Evolutionary conservation across 352 stramenopile genomes (phyloP).

Genomic region (Phytophthora sojae): DNA sequence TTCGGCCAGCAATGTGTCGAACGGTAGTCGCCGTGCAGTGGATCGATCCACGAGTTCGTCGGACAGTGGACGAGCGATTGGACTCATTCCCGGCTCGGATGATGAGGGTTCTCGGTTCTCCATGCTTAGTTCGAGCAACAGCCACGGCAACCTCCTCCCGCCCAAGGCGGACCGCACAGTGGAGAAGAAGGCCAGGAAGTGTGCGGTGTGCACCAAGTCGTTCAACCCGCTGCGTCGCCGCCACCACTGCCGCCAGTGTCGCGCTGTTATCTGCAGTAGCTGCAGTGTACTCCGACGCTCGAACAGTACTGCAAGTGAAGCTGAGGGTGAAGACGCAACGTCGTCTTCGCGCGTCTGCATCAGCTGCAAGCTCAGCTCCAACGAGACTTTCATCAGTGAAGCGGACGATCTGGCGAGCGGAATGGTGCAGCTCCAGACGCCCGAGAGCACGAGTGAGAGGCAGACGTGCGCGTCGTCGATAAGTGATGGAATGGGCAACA

Average conservation of each 20-base stretch:
- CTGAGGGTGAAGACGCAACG: constrained; percentile 4
- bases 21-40: constrained; percentile 29
- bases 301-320: constrained; percentile 33
- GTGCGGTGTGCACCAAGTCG: constrained; percentile 78
- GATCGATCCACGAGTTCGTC: constrained; percentile 34
- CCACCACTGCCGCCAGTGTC: constrained; percentile 77
- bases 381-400: constrained; percentile 39
- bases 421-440: constrained; percentile 33
- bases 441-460: constrained; percentile 27
- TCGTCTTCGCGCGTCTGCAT: constrained; percentile 66
- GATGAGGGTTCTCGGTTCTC: constrained; percentile 28
- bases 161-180: constrained; percentile 2
- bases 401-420: constrained; percentile 65
- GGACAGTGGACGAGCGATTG: constrained; percentile 23
- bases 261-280: constrained; percentile 67
- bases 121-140: constrained; percentile 26
- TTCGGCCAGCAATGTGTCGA: constrained; percentile 35
- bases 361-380: constrained; percentile 78
- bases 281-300: constrained; percentile 66
- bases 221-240: constrained; percentile 84
- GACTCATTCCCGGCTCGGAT: constrained; percentile 17
- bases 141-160: constrained; percentile 15
- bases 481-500: constrained; percentile 21
- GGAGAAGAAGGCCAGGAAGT: constrained; percentile 76
- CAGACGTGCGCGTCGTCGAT: constrained; percentile 31